Evolutionary conservation across 345 rosid genomes (phyloP).

Genomic region (Kandelia obovata): DNA sequence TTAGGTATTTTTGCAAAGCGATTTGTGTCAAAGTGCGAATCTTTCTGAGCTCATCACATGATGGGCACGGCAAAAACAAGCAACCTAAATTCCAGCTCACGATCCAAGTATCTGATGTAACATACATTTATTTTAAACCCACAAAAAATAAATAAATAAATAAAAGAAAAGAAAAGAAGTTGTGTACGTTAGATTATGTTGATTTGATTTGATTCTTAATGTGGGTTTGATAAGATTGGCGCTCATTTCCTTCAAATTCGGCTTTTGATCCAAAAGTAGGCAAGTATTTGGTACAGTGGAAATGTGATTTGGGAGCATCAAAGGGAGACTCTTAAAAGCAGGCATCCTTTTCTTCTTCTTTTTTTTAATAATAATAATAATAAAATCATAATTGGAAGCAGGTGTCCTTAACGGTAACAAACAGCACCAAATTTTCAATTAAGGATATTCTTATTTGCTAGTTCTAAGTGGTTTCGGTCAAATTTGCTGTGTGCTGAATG

Average conservation of each 20-base stretch:
- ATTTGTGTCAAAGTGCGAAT: conserved; percentile 9
- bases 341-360: background rate
- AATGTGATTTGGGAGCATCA: conserved; percentile 29
- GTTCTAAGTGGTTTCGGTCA: conserved; percentile 18
- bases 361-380: background rate
- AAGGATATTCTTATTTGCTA: background rate
- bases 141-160: background rate
- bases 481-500: background rate
- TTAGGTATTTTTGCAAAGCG: conserved; percentile 9
- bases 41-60: background rate
- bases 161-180: background rate
- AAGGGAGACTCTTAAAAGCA: background rate
- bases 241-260: conserved; percentile 18
- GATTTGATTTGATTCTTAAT: background rate
- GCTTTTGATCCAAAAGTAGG: conserved; percentile 26
- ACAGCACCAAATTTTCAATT: background rate
- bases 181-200: background rate
- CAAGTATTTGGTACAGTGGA: conserved; percentile 30
- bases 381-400: background rate
- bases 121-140: too few relatives aligned
- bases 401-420: conserved; percentile 40
- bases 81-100: conserved; percentile 14
- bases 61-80: conserved; percentile 13
- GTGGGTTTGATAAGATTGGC: background rate
- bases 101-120: background rate